phyloP scores from a whole-genome alignment of 176 grass and related monocot species.

The Musa beccarii region DNA sequence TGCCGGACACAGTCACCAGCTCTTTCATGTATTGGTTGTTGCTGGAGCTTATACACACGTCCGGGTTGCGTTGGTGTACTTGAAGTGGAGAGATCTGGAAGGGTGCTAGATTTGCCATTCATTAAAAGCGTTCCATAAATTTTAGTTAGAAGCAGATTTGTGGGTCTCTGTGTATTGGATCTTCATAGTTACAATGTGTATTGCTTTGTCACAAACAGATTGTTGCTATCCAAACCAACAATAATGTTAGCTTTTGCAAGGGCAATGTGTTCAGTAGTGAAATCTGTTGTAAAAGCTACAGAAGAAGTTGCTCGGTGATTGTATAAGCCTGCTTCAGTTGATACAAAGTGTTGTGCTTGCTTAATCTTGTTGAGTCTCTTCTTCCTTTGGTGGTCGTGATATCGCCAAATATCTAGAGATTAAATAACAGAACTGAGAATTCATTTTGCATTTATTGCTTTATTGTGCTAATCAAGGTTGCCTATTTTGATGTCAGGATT shows the following conservation, averaged over 20 bases:
- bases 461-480: no score
- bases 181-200: background rate
- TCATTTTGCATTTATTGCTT: no score
- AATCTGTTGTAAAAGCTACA: background rate
- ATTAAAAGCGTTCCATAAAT: no score
- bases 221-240: background rate
- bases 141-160: background rate
- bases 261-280: background rate
- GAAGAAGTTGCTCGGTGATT: background rate
- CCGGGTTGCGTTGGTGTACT: conserved; percentile 1
- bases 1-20: no score
- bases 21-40: no score
- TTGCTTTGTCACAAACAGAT: background rate
- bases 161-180: background rate
- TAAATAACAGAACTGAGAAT: no score
- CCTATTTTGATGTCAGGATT: no score
- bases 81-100: conserved; percentile 8
- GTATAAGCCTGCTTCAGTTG: no score
- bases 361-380: background rate
- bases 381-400: background rate
- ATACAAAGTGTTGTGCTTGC: no score
- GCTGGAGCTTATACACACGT: no score
- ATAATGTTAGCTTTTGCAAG: background rate
- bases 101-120: background rate
- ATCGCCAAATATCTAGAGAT: no score